Conservation (phyloP, 768 basidiomycete species). For the Russula dissimulans region DNA sequence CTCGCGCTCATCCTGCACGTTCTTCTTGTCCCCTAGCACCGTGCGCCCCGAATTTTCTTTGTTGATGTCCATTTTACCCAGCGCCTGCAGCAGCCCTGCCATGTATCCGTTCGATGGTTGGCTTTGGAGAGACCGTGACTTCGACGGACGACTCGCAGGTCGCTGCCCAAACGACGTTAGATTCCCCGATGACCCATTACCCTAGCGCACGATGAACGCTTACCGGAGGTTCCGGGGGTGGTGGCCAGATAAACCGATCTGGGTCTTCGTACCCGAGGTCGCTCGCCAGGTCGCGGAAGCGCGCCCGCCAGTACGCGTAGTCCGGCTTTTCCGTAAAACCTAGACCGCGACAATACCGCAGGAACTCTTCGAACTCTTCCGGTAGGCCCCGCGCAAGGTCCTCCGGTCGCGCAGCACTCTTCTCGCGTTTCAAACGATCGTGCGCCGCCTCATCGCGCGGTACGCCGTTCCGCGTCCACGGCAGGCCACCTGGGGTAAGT, state of each 20-base stretch:
- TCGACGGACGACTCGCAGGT: not conserved
- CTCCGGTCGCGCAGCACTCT: slow-evolving; percentile 50
- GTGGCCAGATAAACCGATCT: slow-evolving; percentile 68
- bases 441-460: slow-evolving; percentile 62
- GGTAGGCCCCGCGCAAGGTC: slow-evolving; percentile 63
- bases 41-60: slow-evolving; percentile 29
- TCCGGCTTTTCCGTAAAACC: slow-evolving; percentile 62
- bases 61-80: slow-evolving; percentile 10
- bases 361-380: slow-evolving; percentile 64
- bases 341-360: slow-evolving; percentile 61
- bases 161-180: not conserved
- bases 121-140: slow-evolving; percentile 28
- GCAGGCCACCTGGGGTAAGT: slow-evolving; percentile 62
- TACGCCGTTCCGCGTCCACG: slow-evolving; percentile 76
- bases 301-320: slow-evolving; percentile 55
- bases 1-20: slow-evolving; percentile 3
- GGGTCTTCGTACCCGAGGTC: slow-evolving; percentile 49
- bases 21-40: slow-evolving; percentile 18
- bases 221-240: slow-evolving; percentile 24
- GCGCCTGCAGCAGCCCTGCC: slow-evolving; percentile 3
- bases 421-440: slow-evolving; percentile 53
- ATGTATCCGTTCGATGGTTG: not conserved
- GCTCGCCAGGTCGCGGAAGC: slow-evolving; percentile 52
- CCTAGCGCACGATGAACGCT: slow-evolving; percentile 22
- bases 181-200: not conserved